Evolutionary conservation across 1,284 basidiomycete species (phyloP).

Genomic region (Schizophyllum amplum): DNA sequence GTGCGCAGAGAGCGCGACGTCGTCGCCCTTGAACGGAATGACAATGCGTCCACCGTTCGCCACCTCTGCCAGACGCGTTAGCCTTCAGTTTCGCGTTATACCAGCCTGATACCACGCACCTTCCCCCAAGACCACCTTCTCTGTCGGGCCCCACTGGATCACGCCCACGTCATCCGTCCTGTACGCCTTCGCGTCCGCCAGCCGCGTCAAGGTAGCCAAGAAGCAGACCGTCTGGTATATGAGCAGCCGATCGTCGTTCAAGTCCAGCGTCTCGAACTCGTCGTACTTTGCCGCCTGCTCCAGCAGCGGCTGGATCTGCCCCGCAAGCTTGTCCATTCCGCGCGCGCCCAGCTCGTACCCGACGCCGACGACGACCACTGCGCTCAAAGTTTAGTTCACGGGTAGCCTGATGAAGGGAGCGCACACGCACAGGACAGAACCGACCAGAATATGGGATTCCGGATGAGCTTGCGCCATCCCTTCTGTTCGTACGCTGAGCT

Average conservation of each 20-base stretch:
- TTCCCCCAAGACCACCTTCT: background rate
- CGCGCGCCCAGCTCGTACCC: background rate
- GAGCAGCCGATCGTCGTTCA: background rate
- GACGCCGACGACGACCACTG: background rate
- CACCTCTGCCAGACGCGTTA: background rate
- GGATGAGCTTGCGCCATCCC: background rate
- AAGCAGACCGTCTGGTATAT: background rate
- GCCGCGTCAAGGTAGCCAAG: background rate
- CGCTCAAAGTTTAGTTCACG: background rate
- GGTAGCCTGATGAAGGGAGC: too few relatives aligned
- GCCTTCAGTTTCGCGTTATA: too few relatives aligned
- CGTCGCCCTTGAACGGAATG: background rate
- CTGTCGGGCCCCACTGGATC: background rate
- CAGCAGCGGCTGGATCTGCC: background rate
- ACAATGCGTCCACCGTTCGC: background rate
- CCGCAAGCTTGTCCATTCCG: background rate
- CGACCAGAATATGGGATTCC: background rate
- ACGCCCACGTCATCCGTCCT: background rate
- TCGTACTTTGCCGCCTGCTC: background rate
- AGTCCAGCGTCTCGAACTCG: background rate
- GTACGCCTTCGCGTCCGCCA: background rate
- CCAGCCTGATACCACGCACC: background rate
- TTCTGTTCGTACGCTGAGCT: background rate
- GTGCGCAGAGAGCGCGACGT: background rate
- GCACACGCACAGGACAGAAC: background rate